Conservation (phyloP, 2,329 filamentous ascomycete species). For the Bipolaris sorokiniana region DNA sequence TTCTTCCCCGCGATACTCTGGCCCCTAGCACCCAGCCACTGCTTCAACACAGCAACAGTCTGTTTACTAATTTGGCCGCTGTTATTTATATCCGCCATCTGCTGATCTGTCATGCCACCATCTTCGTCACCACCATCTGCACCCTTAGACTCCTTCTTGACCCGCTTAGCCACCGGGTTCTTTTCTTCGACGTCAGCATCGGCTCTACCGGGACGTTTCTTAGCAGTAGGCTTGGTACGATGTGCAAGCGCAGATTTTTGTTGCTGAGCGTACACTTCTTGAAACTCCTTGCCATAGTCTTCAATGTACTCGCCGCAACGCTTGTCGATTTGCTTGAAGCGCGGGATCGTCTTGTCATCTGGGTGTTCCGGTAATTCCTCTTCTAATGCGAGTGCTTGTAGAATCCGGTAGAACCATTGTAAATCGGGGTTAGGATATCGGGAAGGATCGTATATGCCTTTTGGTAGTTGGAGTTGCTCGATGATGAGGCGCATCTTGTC, state of each 20-base stretch:
- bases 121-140: conserved; percentile 25
- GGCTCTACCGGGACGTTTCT: conserved; percentile 51
- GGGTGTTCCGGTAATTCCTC: conserved; percentile 81
- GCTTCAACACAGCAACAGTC: conserved; percentile 45
- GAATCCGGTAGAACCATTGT: conserved; percentile 96
- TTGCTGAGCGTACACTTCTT: conserved; percentile 60
- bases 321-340: conserved; percentile 84
- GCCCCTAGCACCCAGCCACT: conserved; percentile 35
- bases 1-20: conserved; percentile 44
- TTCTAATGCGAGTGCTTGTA: conserved; percentile 88
- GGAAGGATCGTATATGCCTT: conserved; percentile 78
- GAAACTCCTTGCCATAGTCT: conserved; percentile 75
- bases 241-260: conserved; percentile 51
- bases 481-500: conserved; percentile 83
- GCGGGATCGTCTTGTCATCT: conserved; percentile 82
- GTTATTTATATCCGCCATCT: conserved; percentile 54
- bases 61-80: conserved; percentile 54
- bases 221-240: conserved; percentile 46
- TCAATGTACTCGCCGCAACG: conserved; percentile 79
- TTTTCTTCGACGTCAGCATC: conserved; percentile 26
- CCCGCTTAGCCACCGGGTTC: conserved; percentile 29
- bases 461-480: conserved; percentile 86
- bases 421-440: conserved; percentile 92
- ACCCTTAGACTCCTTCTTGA: conserved; percentile 37
- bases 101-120: conserved; percentile 49